Evolutionary conservation across 768 basidiomycete genomes (phyloP), one percentile per base, ranked within the genome.

Genomic region (Xerocomellus chrysenteron): DNA sequence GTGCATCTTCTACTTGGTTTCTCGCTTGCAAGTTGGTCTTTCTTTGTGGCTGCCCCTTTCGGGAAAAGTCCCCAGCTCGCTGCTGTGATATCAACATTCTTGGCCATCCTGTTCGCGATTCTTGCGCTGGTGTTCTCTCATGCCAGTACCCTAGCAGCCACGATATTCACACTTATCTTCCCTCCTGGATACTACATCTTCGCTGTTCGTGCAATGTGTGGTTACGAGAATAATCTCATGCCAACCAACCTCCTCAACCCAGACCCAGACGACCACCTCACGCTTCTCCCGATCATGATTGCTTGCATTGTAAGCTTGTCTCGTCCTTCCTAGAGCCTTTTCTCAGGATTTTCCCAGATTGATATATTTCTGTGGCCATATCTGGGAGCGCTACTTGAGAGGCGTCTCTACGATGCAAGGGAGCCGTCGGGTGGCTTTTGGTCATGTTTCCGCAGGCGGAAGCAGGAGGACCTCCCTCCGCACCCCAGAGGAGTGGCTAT

Each of bases 151-250:
- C 79, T 69, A 4, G 74, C 73, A 1, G 82, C 85, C 19, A 80
- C 84, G 58, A 70, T 90, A 26, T 87, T 88, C 64, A 81, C 86
- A 2, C 65, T 91, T 46, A 62, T 91, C 24, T 90, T 91, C 64
- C 90, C 90, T 0, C 88, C 90, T 2, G 80, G 82, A 12, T 91
- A 85, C 69, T 92, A 88, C 61, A 78, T 89, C 21, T 91, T 90
- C 62, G 83, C 82, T 8, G 81, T 84, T 10, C 80, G 86, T 44
- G 82, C 83, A 1, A 80, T 92, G 1, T 79, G 81, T 51, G 87
- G 86, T 13, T 91, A 80, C 62, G 89, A 92, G 71, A 80, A 79
- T 50, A 74, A 84, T 51, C 74, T 78, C 53, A 70, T 81, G 32
- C 68, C 82, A 2, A 83, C 87, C 0, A 78, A 86, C 61, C 68